Base-by-base conservation (phyloP, 345 rosid genomes). In the Pistacia atlantica region DNA sequence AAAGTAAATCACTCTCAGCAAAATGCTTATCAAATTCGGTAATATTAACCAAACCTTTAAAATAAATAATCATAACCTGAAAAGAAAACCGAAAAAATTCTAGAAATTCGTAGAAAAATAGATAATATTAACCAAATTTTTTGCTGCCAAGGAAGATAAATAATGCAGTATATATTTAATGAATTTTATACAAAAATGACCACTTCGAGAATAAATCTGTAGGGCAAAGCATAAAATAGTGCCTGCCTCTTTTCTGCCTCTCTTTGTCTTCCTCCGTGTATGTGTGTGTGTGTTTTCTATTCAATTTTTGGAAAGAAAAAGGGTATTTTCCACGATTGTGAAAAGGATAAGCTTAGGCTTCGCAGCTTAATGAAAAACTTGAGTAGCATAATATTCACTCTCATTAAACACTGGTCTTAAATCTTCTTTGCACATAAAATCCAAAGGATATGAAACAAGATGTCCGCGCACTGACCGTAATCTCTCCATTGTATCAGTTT, bases 331-430 rank as follows among this genome's bases (percentile, higher is more conserved):
- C 14, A 35, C 48, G 12, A 42, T 14, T 28, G 16, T 11, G 55
- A 69, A 3, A 1, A 0, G 2, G 2, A 62, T 22, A 45, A 10
- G 45, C 28, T 51, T 58, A 17, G 46, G 12, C 11, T 31, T 17
- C 46, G 11, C 18, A 46, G 56, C 72, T 89, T 77, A 96, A 78
- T 96, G 89, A 74, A 96, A 96, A 85, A 96, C 98, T 79, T 93
- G 98, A 76, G 97, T 88, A 20, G 99, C 99, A 77, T 96, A 96
- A 80, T 88, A 96, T 82, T 93, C 98, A 74, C 99, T 96, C 88
- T 96, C 97, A 38, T 91, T 96, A 74, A 93, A 96, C 51, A 92
- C 90, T 0, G 97, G 99, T 86, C 99, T 91, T 69, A 96, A 83
- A 82, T 96, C 99, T 87, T 96, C 99, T 77, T 78, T 82, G 87